Conservation (phyloP, 169 alveolate species). For the Plasmodium blacklocki region DNA sequence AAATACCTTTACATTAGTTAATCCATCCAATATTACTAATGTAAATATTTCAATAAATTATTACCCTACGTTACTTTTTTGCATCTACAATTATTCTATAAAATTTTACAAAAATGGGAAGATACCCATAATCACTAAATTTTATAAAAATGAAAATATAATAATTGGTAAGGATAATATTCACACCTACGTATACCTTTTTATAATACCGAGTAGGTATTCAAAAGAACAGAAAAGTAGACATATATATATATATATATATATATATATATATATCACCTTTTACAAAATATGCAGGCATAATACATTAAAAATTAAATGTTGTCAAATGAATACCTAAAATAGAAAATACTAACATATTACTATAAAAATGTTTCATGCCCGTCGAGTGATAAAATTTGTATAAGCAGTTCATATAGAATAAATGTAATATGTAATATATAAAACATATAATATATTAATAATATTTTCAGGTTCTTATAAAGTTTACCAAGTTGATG, state of each 20-base stretch:
- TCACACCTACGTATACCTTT: conserved; percentile 26
- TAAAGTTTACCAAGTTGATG: conserved; percentile 4
- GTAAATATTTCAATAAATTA: conserved; percentile 1
- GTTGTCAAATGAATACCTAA: conserved; percentile 18
- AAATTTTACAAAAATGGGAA: conserved; percentile 10
- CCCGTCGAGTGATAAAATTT: conserved; percentile 21
- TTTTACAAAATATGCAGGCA: neutral
- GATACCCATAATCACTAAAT: conserved; percentile 16
- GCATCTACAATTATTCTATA: conserved; percentile 38
- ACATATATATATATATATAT: neutral
- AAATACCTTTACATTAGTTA: neutral
- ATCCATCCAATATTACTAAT: neutral
- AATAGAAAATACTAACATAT: conserved; percentile 20
- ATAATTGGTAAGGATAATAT: conserved; percentile 37
- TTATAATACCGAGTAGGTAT: conserved; percentile 25
- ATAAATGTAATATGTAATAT: neutral
- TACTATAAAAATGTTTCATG: conserved; percentile 21
- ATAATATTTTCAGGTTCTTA: conserved; percentile 21
- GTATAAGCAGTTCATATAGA: neutral
- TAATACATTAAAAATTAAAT: conserved; percentile 1
- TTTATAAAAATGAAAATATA: conserved; percentile 11
- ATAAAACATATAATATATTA: neutral
- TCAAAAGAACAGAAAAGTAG: neutral
- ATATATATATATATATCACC: neutral
- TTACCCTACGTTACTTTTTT: conserved; percentile 25